Conservation (phyloP, 805 yeast species). For the Spathaspora girioi region DNA sequence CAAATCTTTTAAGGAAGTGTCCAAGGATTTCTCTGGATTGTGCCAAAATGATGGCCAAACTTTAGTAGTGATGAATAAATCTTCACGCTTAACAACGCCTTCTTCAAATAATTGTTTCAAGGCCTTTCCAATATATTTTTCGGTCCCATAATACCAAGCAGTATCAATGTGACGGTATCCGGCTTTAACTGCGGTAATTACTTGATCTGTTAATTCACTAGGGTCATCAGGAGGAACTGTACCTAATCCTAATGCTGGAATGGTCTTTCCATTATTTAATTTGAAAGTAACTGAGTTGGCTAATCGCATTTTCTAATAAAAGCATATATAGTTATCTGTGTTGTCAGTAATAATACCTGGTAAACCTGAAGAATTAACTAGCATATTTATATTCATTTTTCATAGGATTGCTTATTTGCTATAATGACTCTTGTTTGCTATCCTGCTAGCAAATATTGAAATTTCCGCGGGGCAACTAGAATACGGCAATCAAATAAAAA, state of each 20-base stretch:
- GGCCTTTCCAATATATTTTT: constrained; percentile 39
- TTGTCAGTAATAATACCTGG: neutral
- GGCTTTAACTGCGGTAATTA: constrained; percentile 36
- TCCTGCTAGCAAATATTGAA: neutral
- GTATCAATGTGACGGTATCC: constrained; percentile 57
- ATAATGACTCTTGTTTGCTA: neutral
- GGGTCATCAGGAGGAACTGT: constrained; percentile 29
- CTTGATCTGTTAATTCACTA: constrained; percentile 29
- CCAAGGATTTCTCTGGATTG: constrained; percentile 38
- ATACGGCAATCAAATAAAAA: neutral
- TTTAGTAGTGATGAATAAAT: constrained; percentile 33
- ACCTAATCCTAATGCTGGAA: constrained; percentile 73
- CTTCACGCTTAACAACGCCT: constrained; percentile 49
- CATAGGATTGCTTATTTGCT: neutral
- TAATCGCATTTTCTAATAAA: neutral
- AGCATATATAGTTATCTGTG: no score
- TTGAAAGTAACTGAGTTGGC: neutral
- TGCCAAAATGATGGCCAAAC: constrained; percentile 44
- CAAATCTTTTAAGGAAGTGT: constrained; percentile 33
- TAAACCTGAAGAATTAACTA: no score
- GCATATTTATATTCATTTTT: no score
- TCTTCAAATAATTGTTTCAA: constrained; percentile 45
- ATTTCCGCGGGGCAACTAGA: neutral
- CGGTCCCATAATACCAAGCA: constrained; percentile 49
- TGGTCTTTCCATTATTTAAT: constrained; percentile 52